Conservation (phyloP, 768 basidiomycete species). For the Rossbeevera mucosa region DNA sequence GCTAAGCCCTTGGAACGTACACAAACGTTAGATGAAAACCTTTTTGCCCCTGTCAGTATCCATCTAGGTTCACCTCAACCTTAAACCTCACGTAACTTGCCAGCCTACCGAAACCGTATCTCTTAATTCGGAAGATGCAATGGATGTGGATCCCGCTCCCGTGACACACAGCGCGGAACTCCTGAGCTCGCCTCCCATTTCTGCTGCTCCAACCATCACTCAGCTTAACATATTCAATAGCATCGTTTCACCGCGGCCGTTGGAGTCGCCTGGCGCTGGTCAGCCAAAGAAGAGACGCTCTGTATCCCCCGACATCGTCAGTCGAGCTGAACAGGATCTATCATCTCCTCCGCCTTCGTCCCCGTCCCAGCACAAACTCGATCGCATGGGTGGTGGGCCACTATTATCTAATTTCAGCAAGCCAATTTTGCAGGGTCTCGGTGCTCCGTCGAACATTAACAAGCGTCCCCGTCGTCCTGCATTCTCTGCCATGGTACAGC, state of each 20-base stretch:
- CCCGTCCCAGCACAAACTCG: conserved; percentile 45
- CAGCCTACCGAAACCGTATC: conserved; percentile 38
- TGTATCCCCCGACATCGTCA: conserved; percentile 47
- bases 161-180: conserved; percentile 33
- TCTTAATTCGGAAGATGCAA: conserved; percentile 56
- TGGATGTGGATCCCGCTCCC: conserved; percentile 71
- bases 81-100: conserved; percentile 14
- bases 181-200: conserved; percentile 38
- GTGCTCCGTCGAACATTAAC: conserved; percentile 47
- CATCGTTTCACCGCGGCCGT: conserved; percentile 45
- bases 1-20: conserved; percentile 19
- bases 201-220: conserved; percentile 49
- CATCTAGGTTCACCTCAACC: conserved; percentile 4
- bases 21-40: conserved; percentile 23
- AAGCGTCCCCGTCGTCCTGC: conserved; percentile 65
- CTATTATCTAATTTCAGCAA: conserved; percentile 41
- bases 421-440: conserved; percentile 51
- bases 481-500: conserved; percentile 57
- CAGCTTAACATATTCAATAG: conserved; percentile 64
- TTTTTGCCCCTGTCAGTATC: conserved; percentile 28
- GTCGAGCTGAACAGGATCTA: conserved; percentile 36
- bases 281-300: conserved; percentile 55
- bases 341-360: conserved; percentile 51
- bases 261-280: conserved; percentile 41
- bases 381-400: conserved; percentile 35